phyloP scores from a whole-genome alignment of 805 yeast species.

The Monosporozyma aquatica region DNA sequence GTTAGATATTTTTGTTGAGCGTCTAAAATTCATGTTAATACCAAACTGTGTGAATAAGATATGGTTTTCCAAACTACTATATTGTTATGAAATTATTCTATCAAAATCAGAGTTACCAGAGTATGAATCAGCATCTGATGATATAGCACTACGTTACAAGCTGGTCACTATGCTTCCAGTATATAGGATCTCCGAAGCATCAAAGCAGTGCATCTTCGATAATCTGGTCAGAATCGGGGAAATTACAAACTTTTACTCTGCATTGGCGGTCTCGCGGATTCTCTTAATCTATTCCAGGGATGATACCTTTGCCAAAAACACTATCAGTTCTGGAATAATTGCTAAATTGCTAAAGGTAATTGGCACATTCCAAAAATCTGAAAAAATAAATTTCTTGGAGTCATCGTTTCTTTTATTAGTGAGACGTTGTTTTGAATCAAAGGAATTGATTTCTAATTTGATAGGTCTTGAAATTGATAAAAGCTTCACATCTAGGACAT shows the following conservation, averaged over 20 bases:
- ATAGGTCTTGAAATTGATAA: constrained; percentile 44
- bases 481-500: constrained; percentile 32
- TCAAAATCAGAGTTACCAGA: constrained; percentile 44
- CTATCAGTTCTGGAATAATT: constrained; percentile 42
- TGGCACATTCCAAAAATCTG: constrained; percentile 30
- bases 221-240: constrained; percentile 35
- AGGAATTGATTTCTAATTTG: constrained; percentile 38
- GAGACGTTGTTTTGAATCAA: constrained; percentile 63
- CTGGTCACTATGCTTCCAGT: constrained; percentile 16
- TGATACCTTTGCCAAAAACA: constrained; percentile 31
- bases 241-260: constrained; percentile 38
- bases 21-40: constrained; percentile 31
- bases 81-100: constrained; percentile 46
- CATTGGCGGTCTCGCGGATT: constrained; percentile 46
- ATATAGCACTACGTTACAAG: constrained; percentile 13
- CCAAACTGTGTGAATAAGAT: constrained; percentile 34
- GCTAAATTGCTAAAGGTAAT: constrained; percentile 39
- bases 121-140: constrained; percentile 29
- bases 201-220: constrained; percentile 34
- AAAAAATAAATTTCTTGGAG: constrained; percentile 36
- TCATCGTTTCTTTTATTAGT: constrained; percentile 44
- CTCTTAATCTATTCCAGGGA: constrained; percentile 45
- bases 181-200: constrained; percentile 16
- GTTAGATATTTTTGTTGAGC: constrained; percentile 31
- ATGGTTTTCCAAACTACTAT: constrained; percentile 54